phyloP scores from a whole-genome alignment of 345 rosid species.

The Linum tenue region DNA sequence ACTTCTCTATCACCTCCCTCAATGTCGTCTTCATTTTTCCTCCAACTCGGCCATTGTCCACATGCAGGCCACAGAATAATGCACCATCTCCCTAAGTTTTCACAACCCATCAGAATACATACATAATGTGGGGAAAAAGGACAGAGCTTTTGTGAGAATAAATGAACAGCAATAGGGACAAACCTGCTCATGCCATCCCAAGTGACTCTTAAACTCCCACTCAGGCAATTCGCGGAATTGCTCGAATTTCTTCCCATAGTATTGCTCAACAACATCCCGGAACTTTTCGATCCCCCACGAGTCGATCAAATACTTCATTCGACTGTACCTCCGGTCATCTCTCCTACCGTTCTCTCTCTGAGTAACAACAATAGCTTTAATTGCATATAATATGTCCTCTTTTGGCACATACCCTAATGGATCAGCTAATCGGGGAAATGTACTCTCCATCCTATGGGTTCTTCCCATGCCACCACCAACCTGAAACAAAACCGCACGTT shows the following conservation, averaged over 20 bases:
- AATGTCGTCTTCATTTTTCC: conserved; percentile 86
- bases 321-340: conserved; percentile 89
- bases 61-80: conserved; percentile 80
- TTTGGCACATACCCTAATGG: conserved; percentile 87
- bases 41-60: conserved; percentile 81
- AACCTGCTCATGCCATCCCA: conserved; percentile 99
- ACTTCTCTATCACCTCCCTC: conserved; percentile 88
- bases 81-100: conserved; percentile 60
- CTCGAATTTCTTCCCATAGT: conserved; percentile 85
- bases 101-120: neutral
- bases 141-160: neutral
- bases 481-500: conserved; percentile 30
- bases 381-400: conserved; percentile 80
- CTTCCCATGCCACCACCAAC: conserved; percentile 99
- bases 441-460: conserved; percentile 75
- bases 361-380: conserved; percentile 91
- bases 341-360: conserved; percentile 94
- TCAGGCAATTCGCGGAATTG: conserved; percentile 68
- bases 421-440: conserved; percentile 78
- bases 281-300: conserved; percentile 95
- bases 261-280: conserved; percentile 72
- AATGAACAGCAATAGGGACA: neutral
- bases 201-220: conserved; percentile 91
- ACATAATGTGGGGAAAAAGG: neutral
- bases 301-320: conserved; percentile 86